Evolutionary conservation across 164 flowering plant species (phyloP), one percentile per base, ranked within the genome.

Genomic region (Akebia trifoliata): DNA sequence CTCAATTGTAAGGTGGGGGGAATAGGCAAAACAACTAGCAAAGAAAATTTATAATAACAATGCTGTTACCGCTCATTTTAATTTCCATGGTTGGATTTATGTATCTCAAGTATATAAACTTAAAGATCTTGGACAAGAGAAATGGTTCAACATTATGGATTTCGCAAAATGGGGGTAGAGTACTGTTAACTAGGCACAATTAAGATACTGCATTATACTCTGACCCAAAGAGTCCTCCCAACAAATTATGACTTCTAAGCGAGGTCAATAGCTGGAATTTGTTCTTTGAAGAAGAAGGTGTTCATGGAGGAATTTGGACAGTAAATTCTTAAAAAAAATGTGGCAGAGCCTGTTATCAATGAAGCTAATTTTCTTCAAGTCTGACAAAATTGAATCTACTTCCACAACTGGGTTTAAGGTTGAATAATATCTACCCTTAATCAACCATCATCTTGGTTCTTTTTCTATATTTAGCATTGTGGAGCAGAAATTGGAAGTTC

Each of bases 291-390:
- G 25, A 46, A 47, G 14, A 47, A 10, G 29, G 30, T 24, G 17
- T 43, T 25, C 11, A 1, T 2, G 4, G 22, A 6, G 1, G 59
- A 25, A 2, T 9, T 53, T 17, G 73, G 61, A 12, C 28, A 2
- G 25, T 6, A 37, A 6, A 72, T 72, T 17, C 51, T 65, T 8
- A 14, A 10, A 7, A 66, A 65, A 44, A 18, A 21, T 68, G 6
- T 51, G 61, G 3, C 28, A 48, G 6, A 53, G 43, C 22, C 37
- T 34, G 12, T 42, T 29, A 6, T 59, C 1, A 21, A n/a, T 14
- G 49, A 37, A 3, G 4, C 2, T 11, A 40, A 57, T 6, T 51
- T 36, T 59, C 30, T 45, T 42, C 10, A 37, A 22, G 18, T n/a
- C 9, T 21, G 35, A 17, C 7, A 6, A 15, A 6, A 5, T 4